Conservation (phyloP, 2,329 filamentous ascomycete species). For the Colletotrichum sp. region DNA sequence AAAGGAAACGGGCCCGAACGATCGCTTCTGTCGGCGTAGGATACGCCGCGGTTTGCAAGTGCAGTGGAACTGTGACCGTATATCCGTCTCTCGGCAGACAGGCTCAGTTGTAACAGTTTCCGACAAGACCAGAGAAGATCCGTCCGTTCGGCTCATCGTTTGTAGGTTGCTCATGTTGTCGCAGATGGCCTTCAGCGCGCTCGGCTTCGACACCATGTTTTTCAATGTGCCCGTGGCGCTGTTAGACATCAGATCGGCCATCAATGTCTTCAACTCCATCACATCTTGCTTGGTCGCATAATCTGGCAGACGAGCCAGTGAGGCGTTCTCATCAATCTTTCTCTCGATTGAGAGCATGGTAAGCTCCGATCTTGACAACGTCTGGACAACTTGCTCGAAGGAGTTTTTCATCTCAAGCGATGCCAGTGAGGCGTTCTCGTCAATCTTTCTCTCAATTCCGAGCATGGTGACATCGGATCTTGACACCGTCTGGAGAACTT, state of each 20-base stretch:
- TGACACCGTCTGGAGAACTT: not conserved
- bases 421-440: too few relatives aligned
- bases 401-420: not conserved
- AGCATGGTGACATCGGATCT: not conserved
- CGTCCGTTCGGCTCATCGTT: fast-evolving
- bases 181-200: not conserved
- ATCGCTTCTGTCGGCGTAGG: not conserved
- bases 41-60: not conserved
- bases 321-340: not conserved
- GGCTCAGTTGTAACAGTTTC: not conserved
- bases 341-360: not conserved
- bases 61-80: not conserved
- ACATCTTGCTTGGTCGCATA: not conserved
- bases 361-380: not conserved
- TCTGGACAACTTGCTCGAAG: not conserved
- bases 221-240: not conserved
- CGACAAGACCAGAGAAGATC: fast-evolving
- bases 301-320: fast-evolving
- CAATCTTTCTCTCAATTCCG: not conserved
- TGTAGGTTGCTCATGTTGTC: too few relatives aligned
- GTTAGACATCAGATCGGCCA: not conserved
- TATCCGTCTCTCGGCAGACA: not conserved
- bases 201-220: not conserved
- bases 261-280: not conserved
- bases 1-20: fast-evolving